phyloP scores from a whole-genome alignment of 2,329 filamentous ascomycete genomes.

The Pleoardoris graminearum region DNA sequence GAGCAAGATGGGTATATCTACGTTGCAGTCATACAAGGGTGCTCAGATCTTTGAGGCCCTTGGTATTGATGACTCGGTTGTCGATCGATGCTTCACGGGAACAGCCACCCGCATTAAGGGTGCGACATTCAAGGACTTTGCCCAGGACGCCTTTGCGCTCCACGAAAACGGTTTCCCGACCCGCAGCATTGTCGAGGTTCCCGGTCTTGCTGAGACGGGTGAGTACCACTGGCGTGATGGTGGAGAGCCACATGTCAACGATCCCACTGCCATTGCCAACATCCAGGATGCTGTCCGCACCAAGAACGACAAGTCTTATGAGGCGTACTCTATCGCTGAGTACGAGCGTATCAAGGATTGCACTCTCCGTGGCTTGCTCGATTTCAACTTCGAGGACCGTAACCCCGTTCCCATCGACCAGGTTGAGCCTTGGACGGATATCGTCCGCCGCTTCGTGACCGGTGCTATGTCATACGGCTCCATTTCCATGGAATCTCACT shows the following conservation, averaged over 20 bases:
- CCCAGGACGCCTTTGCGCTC: constrained; percentile 90
- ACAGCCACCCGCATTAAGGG: constrained; percentile 94
- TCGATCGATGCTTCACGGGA: constrained; percentile 92
- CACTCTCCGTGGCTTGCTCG: constrained; percentile 88
- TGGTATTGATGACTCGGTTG: constrained; percentile 86
- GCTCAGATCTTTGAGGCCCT: constrained; percentile 97
- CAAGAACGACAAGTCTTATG: constrained; percentile 98
- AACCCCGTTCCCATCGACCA: constrained; percentile 89
- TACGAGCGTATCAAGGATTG: constrained; percentile 97
- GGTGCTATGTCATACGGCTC: constrained; percentile 99
- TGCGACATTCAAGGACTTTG: constrained; percentile 90
- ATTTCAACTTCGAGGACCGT: constrained; percentile 92
- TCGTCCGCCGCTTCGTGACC: constrained; percentile 93
- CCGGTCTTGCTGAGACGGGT: constrained; percentile 85
- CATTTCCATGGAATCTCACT: constrained; percentile 98
- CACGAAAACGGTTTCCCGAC: constrained; percentile 92
- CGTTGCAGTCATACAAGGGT: constrained; percentile 93
- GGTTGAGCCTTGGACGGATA: constrained; percentile 97
- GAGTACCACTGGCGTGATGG: constrained; percentile 99
- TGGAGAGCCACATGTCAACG: constrained; percentile 92
- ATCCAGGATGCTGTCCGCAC: constrained; percentile 94
- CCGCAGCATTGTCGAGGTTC: constrained; percentile 72
- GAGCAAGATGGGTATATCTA: constrained; percentile 99
- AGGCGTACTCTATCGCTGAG: constrained; percentile 89
- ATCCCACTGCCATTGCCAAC: constrained; percentile 92